Evolutionary conservation across 2,329 filamentous ascomycete genomes (phyloP).

Genomic region (Hypoxylon sp.): DNA sequence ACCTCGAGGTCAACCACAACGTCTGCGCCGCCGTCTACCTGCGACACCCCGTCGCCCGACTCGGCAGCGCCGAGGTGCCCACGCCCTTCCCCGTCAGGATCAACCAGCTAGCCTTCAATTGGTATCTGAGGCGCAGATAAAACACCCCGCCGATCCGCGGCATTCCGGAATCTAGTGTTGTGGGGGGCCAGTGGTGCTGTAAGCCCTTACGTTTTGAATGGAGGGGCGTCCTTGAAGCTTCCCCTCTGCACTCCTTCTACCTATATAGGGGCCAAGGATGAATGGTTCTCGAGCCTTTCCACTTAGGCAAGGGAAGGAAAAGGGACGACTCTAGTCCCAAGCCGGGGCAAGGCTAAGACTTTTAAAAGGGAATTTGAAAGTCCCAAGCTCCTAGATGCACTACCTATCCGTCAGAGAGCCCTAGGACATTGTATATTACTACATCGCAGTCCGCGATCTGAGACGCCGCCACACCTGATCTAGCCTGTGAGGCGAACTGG

Average conservation of each 20-base stretch:
- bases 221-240: too few relatives aligned
- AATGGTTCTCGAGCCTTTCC: neutral
- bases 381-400: too few relatives aligned
- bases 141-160: neutral
- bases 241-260: too few relatives aligned
- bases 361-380: neutral
- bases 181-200: neutral
- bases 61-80: constrained; percentile 83
- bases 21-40: constrained; percentile 96
- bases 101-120: constrained; percentile 89
- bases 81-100: constrained; percentile 79
- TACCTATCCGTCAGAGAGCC: neutral
- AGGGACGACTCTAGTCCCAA: too few relatives aligned
- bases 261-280: neutral
- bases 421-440: constrained; percentile 8
- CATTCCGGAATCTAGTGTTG: neutral
- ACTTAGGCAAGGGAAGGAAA: neutral
- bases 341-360: too few relatives aligned
- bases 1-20: constrained; percentile 97
- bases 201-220: too few relatives aligned
- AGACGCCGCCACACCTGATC: neutral
- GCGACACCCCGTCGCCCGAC: constrained; percentile 89
- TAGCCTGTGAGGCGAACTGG: neutral
- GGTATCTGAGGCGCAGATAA: constrained; percentile 89
- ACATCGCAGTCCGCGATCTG: constrained; percentile 2